These are phyloP conservation scores for Globisporangium abappressorium DNA, from an alignment of 352 stramenopile genomes.

Conservation along the genomic window DNA sequence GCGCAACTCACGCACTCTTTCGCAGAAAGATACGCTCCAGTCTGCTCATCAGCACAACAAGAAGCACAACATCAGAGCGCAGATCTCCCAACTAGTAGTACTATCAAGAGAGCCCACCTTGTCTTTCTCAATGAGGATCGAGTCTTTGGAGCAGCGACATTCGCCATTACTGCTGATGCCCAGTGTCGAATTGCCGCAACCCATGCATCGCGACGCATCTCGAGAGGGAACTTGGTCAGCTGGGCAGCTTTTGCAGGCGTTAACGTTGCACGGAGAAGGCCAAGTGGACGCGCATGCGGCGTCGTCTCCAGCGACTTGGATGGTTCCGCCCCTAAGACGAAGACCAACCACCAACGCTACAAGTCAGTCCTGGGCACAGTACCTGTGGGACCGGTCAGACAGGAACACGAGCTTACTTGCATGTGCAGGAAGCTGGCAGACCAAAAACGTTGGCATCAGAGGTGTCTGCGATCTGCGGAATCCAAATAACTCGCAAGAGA, in stretches of 20 bases:
- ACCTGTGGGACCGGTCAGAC: neutral
- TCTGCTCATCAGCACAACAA: conserved; percentile 22
- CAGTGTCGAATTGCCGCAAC: conserved; percentile 60
- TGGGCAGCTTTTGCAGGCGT: conserved; percentile 41
- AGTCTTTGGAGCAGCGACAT: conserved; percentile 43
- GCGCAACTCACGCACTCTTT: conserved; percentile 68
- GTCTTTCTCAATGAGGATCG: conserved; percentile 53
- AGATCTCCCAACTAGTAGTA: neutral
- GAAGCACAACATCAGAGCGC: neutral
- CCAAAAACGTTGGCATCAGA: conserved; percentile 21
- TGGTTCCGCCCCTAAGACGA: conserved; percentile 16
- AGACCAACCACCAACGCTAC: neutral
- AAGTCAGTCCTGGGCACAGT: neutral
- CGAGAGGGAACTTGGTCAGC: conserved; percentile 33
- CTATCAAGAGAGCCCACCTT: conserved; percentile 19
- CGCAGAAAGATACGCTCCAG: conserved; percentile 37
- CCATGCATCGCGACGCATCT: conserved; percentile 46
- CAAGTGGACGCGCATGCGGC: conserved; percentile 51
- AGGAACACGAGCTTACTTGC: conserved; percentile 20
- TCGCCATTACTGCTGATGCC: conserved; percentile 36
- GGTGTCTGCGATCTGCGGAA: conserved; percentile 32
- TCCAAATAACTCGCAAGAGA: neutral
- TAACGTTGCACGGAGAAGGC: conserved; percentile 54
- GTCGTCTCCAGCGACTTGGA: conserved; percentile 27
- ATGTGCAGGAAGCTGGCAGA: conserved; percentile 38